These are phyloP conservation scores for Tirmania nivea DNA, from an alignment of 495 filamentous ascomycete genomes.

Conservation along the genomic window DNA sequence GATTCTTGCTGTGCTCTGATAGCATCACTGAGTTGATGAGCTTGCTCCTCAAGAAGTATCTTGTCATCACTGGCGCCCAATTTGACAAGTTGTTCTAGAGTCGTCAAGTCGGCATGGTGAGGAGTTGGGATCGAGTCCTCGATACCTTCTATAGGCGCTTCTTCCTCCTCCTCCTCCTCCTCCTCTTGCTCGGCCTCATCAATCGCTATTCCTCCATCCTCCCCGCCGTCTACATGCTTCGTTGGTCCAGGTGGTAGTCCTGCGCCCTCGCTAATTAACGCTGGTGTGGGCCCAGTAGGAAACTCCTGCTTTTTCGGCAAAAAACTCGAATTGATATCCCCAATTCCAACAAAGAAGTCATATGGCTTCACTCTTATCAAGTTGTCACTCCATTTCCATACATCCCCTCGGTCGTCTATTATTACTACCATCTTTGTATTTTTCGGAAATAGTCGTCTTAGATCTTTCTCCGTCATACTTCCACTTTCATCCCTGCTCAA, in stretches of 20 bases:
- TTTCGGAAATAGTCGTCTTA: conserved; percentile 81
- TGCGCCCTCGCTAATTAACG: conserved; percentile 4
- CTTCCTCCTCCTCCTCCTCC: conserved; percentile 21
- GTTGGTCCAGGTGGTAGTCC: conserved; percentile 6
- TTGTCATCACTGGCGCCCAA: conserved; percentile 58
- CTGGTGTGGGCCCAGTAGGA: conserved; percentile 20
- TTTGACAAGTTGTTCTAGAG: conserved; percentile 50
- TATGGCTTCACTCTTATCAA: conserved; percentile 87
- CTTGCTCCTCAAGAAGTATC: conserved; percentile 47
- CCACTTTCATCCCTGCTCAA: conserved; percentile 93
- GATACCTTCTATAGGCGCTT: conserved; percentile 6
- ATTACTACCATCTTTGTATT: conserved; percentile 99
- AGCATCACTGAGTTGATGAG: conserved; percentile 60
- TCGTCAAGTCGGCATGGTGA: conserved; percentile 23
- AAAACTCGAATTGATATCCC: conserved; percentile 97
- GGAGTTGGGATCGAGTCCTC: conserved; percentile 14
- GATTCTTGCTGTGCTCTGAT: conserved; percentile 77
- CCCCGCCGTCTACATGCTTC: conserved; percentile 22
- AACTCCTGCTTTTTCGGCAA: conserved; percentile 71
- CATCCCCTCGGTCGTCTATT: conserved; percentile 91
- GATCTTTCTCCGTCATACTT: conserved; percentile 67
- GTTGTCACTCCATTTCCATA: conserved; percentile 91
- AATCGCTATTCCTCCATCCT: conserved; percentile 11
- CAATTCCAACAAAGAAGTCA: conserved; percentile 94
- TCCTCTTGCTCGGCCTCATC: conserved; percentile 15